These are phyloP conservation scores for Aureococcus anophagefferens DNA, from an alignment of 108 stramenopile species.

Conservation along the genomic window DNA sequence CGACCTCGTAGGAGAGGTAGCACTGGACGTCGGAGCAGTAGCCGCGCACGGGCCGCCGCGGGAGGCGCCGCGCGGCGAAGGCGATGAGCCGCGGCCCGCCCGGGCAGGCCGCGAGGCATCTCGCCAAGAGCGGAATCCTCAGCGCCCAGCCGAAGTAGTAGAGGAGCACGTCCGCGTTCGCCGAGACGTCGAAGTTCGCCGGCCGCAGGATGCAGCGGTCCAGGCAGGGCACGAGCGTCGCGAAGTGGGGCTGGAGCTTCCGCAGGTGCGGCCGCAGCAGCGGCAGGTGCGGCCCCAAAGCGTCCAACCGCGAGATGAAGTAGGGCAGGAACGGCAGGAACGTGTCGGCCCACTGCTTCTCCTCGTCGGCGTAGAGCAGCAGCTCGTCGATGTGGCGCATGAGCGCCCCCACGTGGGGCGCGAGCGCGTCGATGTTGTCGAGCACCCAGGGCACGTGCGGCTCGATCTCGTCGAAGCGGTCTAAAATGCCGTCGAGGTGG, in stretches of 20 bases:
- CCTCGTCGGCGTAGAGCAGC: constrained; percentile 50
- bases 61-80: neutral
- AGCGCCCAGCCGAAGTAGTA: constrained; percentile 63
- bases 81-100: neutral
- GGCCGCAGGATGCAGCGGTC: neutral
- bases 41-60: neutral
- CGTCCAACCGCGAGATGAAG: constrained; percentile 48
- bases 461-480: constrained; percentile 57
- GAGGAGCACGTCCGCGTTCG: constrained; percentile 61
- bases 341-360: constrained; percentile 22
- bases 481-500: constrained; percentile 6
- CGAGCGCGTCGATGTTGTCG: constrained; percentile 55
- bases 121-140: constrained; percentile 44
- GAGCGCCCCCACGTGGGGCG: constrained; percentile 59
- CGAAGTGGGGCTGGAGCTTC: neutral
- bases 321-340: constrained; percentile 52
- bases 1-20: neutral
- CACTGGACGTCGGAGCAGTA: neutral
- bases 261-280: constrained; percentile 54
- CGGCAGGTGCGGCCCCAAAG: constrained; percentile 56
- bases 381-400: constrained; percentile 59
- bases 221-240: constrained; percentile 25
- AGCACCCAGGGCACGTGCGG: constrained; percentile 64
- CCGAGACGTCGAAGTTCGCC: constrained; percentile 20
- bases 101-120: constrained; percentile 29